Evolutionary conservation across 768 basidiomycete species (phyloP).

Genomic region (Lanmaoa pseudosensibilis): DNA sequence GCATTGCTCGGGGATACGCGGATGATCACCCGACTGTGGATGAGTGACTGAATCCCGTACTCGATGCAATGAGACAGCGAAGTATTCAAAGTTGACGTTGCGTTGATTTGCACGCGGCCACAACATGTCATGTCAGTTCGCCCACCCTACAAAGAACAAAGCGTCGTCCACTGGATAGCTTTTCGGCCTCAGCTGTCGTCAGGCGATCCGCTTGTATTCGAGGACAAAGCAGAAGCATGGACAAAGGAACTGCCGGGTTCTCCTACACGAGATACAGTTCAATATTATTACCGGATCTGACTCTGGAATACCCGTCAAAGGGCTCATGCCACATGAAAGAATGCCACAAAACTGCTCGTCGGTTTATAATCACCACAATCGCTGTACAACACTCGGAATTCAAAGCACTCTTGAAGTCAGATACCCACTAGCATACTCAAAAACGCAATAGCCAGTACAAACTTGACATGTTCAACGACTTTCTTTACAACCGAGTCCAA

Average conservation of each 20-base stretch:
- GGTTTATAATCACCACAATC: not conserved
- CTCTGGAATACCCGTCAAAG: not conserved
- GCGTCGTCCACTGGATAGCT: not conserved
- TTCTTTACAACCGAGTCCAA: not conserved
- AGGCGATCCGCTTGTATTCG: not conserved
- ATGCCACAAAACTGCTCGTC: not conserved
- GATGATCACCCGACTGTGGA: constrained; percentile 39
- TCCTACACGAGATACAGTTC: not conserved
- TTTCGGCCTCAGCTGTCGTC: not conserved
- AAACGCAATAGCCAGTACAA: not conserved
- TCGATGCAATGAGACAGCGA: not conserved
- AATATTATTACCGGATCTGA: no score
- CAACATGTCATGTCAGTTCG: not conserved
- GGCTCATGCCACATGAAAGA: not conserved
- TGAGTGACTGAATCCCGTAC: not conserved
- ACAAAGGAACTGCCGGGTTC: not conserved
- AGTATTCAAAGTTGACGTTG: not conserved
- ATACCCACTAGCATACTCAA: not conserved
- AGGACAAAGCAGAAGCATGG: not conserved
- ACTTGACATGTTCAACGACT: not conserved
- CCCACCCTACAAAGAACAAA: not conserved
- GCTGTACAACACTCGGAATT: not conserved
- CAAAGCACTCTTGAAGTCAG: not conserved
- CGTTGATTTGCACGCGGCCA: not conserved
- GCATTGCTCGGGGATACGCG: constrained; percentile 85